Percentiles rank a stretch among this genome's conserved stretches.
phyloP scores from a whole-genome alignment of 768 basidiomycete genomes.

The Auricularia cornea region DNA sequence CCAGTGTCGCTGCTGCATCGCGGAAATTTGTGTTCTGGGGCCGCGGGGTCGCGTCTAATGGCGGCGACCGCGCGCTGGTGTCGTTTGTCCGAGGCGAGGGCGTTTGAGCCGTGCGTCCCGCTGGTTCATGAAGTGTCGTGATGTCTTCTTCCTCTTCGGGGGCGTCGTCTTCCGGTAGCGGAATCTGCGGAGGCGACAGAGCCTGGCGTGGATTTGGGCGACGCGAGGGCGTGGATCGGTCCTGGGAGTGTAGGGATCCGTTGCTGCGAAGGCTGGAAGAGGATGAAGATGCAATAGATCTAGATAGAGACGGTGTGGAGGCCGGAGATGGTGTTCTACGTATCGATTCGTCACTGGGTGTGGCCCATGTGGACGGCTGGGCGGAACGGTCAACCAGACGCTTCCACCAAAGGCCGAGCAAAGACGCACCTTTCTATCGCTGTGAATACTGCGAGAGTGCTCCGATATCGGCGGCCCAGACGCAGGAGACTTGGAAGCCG shows the following conservation, averaged over 20 bases:
- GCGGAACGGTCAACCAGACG: background rate
- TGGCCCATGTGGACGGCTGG: conserved; percentile 54
- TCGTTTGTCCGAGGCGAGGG: conserved; percentile 55
- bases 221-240: background rate
- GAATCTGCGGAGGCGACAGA: background rate
- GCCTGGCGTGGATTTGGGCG: background rate
- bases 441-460: conserved; percentile 50
- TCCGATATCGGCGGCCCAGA: conserved; percentile 25
- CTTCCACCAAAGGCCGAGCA: background rate
- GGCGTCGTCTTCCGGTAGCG: background rate
- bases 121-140: background rate
- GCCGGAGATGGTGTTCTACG: conserved; percentile 43
- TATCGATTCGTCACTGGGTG: conserved; percentile 53
- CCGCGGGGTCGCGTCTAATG: conserved; percentile 25
- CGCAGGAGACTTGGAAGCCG: conserved; percentile 1
- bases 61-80: conserved; percentile 47
- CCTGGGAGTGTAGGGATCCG: background rate
- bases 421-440: conserved; percentile 48
- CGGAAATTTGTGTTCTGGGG: conserved; percentile 15
- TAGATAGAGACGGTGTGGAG: conserved; percentile 61
- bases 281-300: conserved; percentile 50
- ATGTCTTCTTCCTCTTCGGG: background rate
- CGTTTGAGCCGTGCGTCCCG: conserved; percentile 16
- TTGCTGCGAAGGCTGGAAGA: conserved; percentile 44
- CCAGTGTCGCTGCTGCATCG: conserved; percentile 30